phyloP scores from a whole-genome alignment of 441 rosid genomes.

The Pelargonium myrrhifolium region DNA sequence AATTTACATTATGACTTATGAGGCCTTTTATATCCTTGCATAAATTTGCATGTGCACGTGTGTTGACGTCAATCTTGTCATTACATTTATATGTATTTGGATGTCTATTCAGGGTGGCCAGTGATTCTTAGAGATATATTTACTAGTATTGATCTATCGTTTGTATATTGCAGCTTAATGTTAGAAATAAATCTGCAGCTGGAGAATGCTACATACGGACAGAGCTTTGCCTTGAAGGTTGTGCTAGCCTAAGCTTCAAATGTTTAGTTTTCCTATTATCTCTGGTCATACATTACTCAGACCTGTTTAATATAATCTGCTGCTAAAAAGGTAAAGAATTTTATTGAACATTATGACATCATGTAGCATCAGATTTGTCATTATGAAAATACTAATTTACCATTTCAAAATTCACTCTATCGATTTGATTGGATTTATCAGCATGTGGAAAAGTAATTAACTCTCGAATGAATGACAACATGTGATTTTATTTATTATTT shows the following conservation, averaged over 20 bases:
- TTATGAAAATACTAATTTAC: not conserved
- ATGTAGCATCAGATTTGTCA: slow-evolving; percentile 5
- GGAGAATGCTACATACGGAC: slow-evolving; percentile 88
- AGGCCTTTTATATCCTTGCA: not conserved
- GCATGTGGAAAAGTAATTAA: not conserved
- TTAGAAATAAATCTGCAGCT: slow-evolving; percentile 93
- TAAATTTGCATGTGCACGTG: not conserved
- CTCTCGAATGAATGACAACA: not conserved
- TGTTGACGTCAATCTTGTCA: slow-evolving; percentile 8
- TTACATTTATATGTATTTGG: slow-evolving; percentile 7
- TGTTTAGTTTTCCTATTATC: slow-evolving; percentile 7
- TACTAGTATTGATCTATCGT: slow-evolving; percentile 15
- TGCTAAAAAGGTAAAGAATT: not conserved
- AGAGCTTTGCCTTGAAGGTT: slow-evolving; percentile 96
- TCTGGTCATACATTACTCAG: not conserved
- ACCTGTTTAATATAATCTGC: not conserved
- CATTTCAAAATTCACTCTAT: not conserved
- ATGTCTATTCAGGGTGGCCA: slow-evolving; percentile 12
- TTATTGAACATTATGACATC: not conserved
- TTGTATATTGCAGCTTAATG: slow-evolving; percentile 64
- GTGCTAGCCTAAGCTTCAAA: slow-evolving; percentile 17
- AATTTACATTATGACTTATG: not conserved
- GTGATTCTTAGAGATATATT: slow-evolving; percentile 17
- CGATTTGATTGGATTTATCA: not conserved
- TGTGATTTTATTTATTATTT: not conserved